Base-by-base conservation (phyloP, 139 green algal species). In the Chlamydomonas schloesseri region DNA sequence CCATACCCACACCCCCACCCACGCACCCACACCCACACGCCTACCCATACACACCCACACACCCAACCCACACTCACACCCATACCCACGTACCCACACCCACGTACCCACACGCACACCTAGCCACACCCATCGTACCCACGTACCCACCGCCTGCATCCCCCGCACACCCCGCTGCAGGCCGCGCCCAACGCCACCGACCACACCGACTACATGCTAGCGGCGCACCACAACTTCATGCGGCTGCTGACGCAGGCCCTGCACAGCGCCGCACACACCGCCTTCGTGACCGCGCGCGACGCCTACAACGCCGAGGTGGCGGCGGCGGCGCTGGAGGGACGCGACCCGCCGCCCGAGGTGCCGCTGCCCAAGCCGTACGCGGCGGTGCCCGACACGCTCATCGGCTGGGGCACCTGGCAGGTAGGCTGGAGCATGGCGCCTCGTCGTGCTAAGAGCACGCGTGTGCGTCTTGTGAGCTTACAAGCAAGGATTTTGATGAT, bases 161-260 rank as follows among this genome's bases (percentile, higher is more conserved):
- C 71, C 42, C 24, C 10, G 6, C 71, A 4, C 42, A 5, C 47
- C 47, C 37, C 65, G 53, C 70, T 29, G n/a, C 86, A 90, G 86
- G 88, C 83, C n/a, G 83, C 82, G 33, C 72, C 79, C 76, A 81
- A n/a, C n/a, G 84, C 90, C 10, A 73, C 87, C 67, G 88, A 90
- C 34, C 46, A 78, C 47, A 73, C 42, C 18, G 85, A 90, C 72
- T 93, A 89, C 73, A 77, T 91, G 74, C 69, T 89, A n/a, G 86
- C 90, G 33, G 82, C 80, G 31, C 74, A 91, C 71, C 88, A 88
- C 74, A 89, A 90, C 62, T 88, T 86, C 37, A 83, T 83, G 75
- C 29, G 75, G 34, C 70, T 82, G 70, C 55, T 87, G 11, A 65
- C 71, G 18, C 71, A 83, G 80, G 80, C 80, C 1, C 67, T 86